phyloP scores from a whole-genome alignment of 768 basidiomycete genomes.

The Pulveroboletus sp. region DNA sequence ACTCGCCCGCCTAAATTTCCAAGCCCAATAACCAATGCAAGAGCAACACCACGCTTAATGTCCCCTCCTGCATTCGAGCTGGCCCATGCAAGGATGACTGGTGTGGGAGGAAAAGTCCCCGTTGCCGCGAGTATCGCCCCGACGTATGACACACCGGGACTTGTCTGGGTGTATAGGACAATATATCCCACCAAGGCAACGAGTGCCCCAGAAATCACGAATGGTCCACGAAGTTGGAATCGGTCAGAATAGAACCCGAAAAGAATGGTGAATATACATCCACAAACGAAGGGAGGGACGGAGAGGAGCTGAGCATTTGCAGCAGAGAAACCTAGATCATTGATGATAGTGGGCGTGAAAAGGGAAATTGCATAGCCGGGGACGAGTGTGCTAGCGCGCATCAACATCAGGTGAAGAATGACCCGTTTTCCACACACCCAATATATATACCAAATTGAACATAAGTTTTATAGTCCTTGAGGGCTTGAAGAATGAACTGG shows the following conservation, averaged over 20 bases:
- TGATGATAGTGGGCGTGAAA: conserved; percentile 46
- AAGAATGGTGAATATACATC: conserved; percentile 39
- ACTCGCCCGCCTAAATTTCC: conserved; percentile 49
- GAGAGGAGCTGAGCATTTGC: conserved; percentile 44
- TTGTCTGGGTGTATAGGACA: conserved; percentile 33
- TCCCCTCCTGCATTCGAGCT: conserved; percentile 51
- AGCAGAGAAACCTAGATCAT: conserved; percentile 44
- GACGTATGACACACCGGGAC: conserved; percentile 30
- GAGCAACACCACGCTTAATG: conserved; percentile 42
- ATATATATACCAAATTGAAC: conserved; percentile 34
- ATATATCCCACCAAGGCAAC: conserved; percentile 47
- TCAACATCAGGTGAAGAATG: neutral
- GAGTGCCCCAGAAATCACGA: conserved; percentile 37
- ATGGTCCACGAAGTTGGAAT: conserved; percentile 41
- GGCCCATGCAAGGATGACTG: conserved; percentile 46
- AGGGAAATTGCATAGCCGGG: conserved; percentile 43
- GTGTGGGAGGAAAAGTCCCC: conserved; percentile 47
- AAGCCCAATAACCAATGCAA: conserved; percentile 49
- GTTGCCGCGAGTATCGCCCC: conserved; percentile 47
- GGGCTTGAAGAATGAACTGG: conserved; percentile 45
- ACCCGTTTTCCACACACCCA: conserved; percentile 28
- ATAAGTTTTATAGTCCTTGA: conserved; percentile 40
- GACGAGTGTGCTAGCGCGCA: conserved; percentile 31
- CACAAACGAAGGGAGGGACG: conserved; percentile 44
- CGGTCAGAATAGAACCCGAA: conserved; percentile 40